Evolutionary conservation across 495 filamentous ascomycete species (phyloP).

Genomic region (Viridothelium virens): DNA sequence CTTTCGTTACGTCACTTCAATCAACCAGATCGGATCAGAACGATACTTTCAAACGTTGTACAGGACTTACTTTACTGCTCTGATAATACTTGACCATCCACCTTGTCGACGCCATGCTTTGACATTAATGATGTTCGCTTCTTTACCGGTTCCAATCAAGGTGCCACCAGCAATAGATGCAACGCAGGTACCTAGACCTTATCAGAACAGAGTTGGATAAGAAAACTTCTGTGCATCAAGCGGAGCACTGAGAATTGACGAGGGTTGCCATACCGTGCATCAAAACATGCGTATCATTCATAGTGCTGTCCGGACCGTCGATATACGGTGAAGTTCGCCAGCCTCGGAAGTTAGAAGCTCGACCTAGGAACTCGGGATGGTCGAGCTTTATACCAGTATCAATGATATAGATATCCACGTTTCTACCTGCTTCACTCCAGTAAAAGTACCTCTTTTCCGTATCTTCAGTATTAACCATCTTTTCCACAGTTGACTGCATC

Average conservation of each 20-base stretch:
- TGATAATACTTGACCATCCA: not conserved
- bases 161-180: not conserved
- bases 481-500: not conserved
- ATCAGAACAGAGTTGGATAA: no score
- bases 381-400: not conserved
- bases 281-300: not conserved
- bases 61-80: not conserved
- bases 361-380: not conserved
- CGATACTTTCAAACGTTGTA: no score
- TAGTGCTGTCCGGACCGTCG: not conserved
- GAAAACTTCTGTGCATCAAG: no score
- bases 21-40: no score
- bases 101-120: not conserved
- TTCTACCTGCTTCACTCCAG: not conserved
- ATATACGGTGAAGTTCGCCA: not conserved
- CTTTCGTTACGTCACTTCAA: not conserved
- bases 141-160: not conserved
- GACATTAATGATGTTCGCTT: conserved; percentile 6
- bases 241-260: not conserved
- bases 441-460: not conserved
- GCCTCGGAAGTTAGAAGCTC: conserved; percentile 2
- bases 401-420: not conserved
- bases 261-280: not conserved
- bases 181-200: not conserved
- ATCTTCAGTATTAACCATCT: not conserved